These are phyloP conservation scores for Ustilaginoidea virens DNA, from an alignment of 2,329 filamentous ascomycete genomes.

Conservation along the genomic window DNA sequence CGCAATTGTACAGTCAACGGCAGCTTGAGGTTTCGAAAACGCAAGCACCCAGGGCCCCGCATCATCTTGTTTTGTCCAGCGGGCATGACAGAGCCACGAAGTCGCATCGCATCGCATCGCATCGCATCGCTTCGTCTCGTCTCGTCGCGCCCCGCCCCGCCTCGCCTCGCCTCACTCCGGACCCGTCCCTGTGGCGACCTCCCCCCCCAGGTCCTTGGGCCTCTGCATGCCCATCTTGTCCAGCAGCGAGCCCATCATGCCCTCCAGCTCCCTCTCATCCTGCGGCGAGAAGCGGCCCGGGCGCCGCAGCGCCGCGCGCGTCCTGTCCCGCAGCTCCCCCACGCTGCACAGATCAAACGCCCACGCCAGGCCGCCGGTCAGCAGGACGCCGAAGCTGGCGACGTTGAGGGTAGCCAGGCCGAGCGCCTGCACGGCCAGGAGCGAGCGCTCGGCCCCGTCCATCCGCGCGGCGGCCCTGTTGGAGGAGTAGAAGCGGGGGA, in stretches of 20 bases:
- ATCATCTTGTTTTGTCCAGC: too few relatives aligned
- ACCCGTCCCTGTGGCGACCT: too few relatives aligned
- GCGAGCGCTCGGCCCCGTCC: slow-evolving; percentile 16
- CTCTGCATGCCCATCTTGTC: slow-evolving; percentile 27
- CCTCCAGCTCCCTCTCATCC: slow-evolving; percentile 44
- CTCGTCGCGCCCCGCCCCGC: too few relatives aligned
- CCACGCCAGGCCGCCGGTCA: slow-evolving; percentile 58
- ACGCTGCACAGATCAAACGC: slow-evolving; percentile 60
- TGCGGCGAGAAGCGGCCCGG: slow-evolving; percentile 20
- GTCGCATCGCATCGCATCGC: too few relatives aligned
- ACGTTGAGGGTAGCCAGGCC: slow-evolving; percentile 81
- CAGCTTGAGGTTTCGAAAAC: too few relatives aligned
- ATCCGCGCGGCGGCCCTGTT: slow-evolving; percentile 23
- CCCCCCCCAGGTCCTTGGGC: too few relatives aligned
- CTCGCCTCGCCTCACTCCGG: too few relatives aligned
- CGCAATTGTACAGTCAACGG: too few relatives aligned
- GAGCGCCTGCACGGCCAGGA: slow-evolving; percentile 71
- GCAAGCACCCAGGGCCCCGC: too few relatives aligned
- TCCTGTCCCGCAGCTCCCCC: slow-evolving; percentile 43
- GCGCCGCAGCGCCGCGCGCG: slow-evolving; percentile 27
- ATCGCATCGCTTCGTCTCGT: too few relatives aligned
- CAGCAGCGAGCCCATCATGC: slow-evolving; percentile 45
- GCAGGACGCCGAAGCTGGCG: slow-evolving; percentile 57
- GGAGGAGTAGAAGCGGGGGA: slow-evolving; percentile 58
- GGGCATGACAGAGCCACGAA: too few relatives aligned